A percentile compares a stretch with the other conserved stretches of the same genome.
These are phyloP conservation scores for Pichia sporocuriosa DNA, from an alignment of 805 yeast species.

Conservation along the genomic window DNA sequence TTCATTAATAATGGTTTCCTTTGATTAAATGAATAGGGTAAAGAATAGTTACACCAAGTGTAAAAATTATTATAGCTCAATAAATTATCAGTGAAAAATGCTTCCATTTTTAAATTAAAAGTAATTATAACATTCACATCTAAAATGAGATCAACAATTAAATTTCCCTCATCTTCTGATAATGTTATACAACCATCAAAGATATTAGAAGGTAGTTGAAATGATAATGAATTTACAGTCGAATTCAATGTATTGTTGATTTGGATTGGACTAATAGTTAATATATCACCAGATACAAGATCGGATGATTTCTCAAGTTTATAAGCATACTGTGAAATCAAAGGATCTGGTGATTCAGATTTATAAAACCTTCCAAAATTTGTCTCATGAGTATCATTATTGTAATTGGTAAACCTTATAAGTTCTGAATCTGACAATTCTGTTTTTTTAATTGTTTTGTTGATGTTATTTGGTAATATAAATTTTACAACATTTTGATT, in stretches of 20 bases:
- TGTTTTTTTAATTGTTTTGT: constrained; percentile 6
- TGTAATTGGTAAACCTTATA: background rate
- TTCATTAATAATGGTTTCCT: constrained; percentile 49
- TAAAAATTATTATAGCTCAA: constrained; percentile 26
- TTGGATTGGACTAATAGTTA: constrained; percentile 1
- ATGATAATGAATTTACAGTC: constrained; percentile 3
- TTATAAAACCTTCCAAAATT: constrained; percentile 2
- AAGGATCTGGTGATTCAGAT: background rate
- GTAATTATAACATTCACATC: constrained; percentile 47
- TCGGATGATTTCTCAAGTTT: background rate
- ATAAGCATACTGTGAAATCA: background rate
- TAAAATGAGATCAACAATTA: constrained; percentile 51
- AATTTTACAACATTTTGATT: background rate
- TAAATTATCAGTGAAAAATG: constrained; percentile 31
- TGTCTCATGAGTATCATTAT: background rate
- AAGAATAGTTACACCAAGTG: constrained; percentile 62
- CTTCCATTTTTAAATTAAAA: constrained; percentile 34
- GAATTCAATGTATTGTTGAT: background rate
- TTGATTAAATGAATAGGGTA: constrained; percentile 58
- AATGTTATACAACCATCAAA: constrained; percentile 33
- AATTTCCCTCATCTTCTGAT: constrained; percentile 23
- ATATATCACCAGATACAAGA: background rate
- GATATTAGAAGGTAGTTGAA: constrained; percentile 35
- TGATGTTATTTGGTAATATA: constrained; percentile 9
- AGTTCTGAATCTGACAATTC: constrained; percentile 1